A percentile compares a stretch with the other conserved stretches of the same genome.
Evolutionary conservation across 2,329 filamentous ascomycete species (phyloP).

Genomic region (Fragosphaeria purpurea): DNA sequence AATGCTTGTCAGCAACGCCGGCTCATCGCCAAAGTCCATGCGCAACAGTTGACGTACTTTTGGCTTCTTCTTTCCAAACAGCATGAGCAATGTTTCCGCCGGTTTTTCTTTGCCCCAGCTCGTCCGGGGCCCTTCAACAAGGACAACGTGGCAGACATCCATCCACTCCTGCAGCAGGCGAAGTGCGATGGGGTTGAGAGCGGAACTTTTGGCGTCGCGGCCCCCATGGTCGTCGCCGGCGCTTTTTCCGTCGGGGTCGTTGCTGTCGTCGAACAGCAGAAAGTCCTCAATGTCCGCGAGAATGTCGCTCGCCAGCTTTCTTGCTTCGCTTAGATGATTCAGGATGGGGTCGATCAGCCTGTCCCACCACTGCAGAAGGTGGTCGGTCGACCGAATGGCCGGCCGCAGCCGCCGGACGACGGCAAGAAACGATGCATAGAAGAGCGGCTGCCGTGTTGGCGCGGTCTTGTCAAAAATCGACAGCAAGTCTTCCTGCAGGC

Average conservation of each 20-base stretch:
- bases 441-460: conserved; percentile 37
- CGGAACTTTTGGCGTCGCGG: conserved; percentile 15
- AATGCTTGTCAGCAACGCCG: too few species aligned
- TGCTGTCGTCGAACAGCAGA: conserved; percentile 50
- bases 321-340: conserved; percentile 49
- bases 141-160: conserved; percentile 29
- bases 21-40: too few species aligned
- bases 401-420: conserved; percentile 56
- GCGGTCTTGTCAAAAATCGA: conserved; percentile 57
- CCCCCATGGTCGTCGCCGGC: conserved; percentile 26
- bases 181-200: conserved; percentile 41
- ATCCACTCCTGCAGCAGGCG: conserved; percentile 50
- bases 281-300: conserved; percentile 55
- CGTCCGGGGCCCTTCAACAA: conserved; percentile 26
- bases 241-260: conserved; percentile 30
- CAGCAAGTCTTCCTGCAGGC: conserved; percentile 63
- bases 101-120: conserved; percentile 39
- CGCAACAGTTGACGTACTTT: conserved; percentile 26
- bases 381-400: conserved; percentile 50
- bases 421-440: conserved; percentile 58
- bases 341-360: conserved; percentile 45
- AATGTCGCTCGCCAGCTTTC: conserved; percentile 53
- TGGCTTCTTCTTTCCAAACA: conserved; percentile 58
- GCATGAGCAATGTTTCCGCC: conserved; percentile 41
- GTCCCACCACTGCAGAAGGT: conserved; percentile 64